A percentile compares a stretch with the other conserved stretches of the same genome.
phyloP scores from a whole-genome alignment of 1,284 basidiomycete species.

The Boletellus deceptivus region DNA sequence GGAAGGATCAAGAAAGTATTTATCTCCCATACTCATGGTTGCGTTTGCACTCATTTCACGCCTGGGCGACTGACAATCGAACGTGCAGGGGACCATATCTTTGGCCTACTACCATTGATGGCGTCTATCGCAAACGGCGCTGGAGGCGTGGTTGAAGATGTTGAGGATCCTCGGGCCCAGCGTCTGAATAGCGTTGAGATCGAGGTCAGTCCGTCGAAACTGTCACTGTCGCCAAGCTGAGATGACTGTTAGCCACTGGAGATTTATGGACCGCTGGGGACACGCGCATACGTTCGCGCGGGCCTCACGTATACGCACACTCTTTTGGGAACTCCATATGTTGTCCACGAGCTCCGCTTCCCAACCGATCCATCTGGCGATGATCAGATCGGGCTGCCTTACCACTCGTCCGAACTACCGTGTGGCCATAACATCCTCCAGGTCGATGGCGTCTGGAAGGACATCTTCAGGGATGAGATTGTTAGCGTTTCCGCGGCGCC shows the following conservation, averaged over 20 bases:
- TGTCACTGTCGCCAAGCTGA: conserved; percentile 4
- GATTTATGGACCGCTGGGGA: conserved; percentile 87
- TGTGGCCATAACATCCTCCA: conserved; percentile 67
- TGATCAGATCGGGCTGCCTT: conserved; percentile 48
- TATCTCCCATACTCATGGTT: conserved; percentile 90
- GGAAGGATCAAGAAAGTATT: conserved; percentile 84
- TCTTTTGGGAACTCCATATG: conserved; percentile 67
- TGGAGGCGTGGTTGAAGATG: conserved; percentile 60
- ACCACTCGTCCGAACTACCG: conserved; percentile 56
- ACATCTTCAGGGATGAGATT: conserved; percentile 58
- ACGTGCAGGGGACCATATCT: conserved; percentile 76
- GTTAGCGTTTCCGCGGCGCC: conserved; percentile 83
- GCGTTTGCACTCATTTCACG: not conserved
- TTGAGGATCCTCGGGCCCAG: conserved; percentile 54
- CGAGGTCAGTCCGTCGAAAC: conserved; percentile 30
- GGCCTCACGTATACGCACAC: conserved; percentile 73
- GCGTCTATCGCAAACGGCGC: conserved; percentile 67
- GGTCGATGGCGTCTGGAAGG: conserved; percentile 67
- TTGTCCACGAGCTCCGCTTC: conserved; percentile 87
- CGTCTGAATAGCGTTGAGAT: conserved; percentile 23
- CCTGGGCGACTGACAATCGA: not conserved
- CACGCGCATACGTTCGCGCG: conserved; percentile 78
- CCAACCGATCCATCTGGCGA: conserved; percentile 50
- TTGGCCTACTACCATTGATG: conserved; percentile 76
- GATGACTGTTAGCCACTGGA: conserved; percentile 55